Percentiles rank a stretch among this genome's conserved stretches.
Conservation (phyloP, 2,329 filamentous ascomycete species). For the Coniochaeta sp. region DNA sequence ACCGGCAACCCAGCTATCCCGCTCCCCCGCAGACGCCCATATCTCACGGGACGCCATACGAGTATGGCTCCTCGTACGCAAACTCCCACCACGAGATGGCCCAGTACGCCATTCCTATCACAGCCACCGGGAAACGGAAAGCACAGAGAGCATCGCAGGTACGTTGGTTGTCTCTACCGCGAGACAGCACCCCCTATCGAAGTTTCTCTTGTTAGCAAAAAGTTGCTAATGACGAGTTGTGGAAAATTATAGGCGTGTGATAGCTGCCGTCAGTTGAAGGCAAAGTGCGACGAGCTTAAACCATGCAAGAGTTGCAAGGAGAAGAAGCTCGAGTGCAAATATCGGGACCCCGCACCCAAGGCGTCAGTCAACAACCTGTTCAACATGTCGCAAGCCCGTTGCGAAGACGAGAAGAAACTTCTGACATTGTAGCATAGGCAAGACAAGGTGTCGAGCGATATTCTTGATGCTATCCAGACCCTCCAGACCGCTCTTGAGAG, state of each 20-base stretch:
- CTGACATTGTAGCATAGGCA: slow-evolving; percentile 27
- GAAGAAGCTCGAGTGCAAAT: slow-evolving; percentile 76
- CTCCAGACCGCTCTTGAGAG: slow-evolving; percentile 28
- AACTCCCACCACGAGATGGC: slow-evolving; percentile 27
- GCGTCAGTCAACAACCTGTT: too few relatives aligned
- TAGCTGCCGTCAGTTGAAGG: slow-evolving; percentile 78
- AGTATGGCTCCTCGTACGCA: slow-evolving; percentile 20
- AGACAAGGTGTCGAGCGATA: slow-evolving; percentile 54
- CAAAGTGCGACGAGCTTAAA: slow-evolving; percentile 83
- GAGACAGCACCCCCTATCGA: too few relatives aligned
- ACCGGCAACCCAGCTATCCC: slow-evolving; percentile 33
- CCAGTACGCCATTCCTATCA: slow-evolving; percentile 31
- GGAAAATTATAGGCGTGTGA: slow-evolving; percentile 68
- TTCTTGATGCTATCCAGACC: slow-evolving; percentile 45
- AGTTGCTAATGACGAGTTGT: background rate
- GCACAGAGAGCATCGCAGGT: slow-evolving; percentile 61
- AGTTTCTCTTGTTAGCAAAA: too few relatives aligned
- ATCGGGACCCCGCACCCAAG: slow-evolving; percentile 84
- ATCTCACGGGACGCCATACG: slow-evolving; percentile 26
- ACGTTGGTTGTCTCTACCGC: too few relatives aligned
- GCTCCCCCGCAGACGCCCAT: slow-evolving; percentile 33
- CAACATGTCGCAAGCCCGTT: background rate
- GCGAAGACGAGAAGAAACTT: background rate
- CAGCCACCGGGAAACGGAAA: slow-evolving; percentile 48
- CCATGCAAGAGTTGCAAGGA: slow-evolving; percentile 85